Evolutionary conservation across 2,329 filamentous ascomycete species (phyloP).

Genomic region (Cordyceps tenuipes): DNA sequence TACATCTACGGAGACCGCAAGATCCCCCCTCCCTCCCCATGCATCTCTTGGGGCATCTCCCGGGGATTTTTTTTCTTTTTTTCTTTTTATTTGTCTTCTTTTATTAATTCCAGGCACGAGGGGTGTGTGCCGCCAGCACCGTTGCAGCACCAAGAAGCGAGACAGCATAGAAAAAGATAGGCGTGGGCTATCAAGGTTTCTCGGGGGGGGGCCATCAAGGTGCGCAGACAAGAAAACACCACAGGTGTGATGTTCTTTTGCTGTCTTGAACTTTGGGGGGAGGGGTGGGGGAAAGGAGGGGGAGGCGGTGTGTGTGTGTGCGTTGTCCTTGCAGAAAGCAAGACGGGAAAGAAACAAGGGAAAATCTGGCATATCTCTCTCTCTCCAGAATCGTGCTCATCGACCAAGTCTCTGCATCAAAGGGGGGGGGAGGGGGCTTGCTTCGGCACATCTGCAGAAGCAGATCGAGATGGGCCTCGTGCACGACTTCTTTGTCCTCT

Average conservation of each 20-base stretch:
- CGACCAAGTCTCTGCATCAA: not conserved
- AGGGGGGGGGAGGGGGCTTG: not conserved
- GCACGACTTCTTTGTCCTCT: not conserved
- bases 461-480: not conserved
- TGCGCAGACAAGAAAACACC: not conserved
- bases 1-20: not conserved
- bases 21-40: not conserved
- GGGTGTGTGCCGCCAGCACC: not conserved
- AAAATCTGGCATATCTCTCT: not conserved
- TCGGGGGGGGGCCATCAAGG: slow-evolving; percentile 9
- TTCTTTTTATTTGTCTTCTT: not conserved
- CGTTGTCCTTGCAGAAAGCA: not conserved
- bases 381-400: not conserved
- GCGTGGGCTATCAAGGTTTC: slow-evolving; percentile 5
- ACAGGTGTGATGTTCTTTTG: not conserved
- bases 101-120: not conserved
- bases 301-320: not conserved
- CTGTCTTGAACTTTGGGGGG: not conserved
- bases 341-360: not conserved
- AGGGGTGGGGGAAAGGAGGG: not conserved
- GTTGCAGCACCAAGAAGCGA: not conserved
- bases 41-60: not conserved
- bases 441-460: not conserved
- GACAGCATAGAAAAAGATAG: not conserved
- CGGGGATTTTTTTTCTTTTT: not conserved